Evolutionary conservation across 192 early-diverging fungal genomes (phyloP), one percentile per base, ranked within the genome.

Genomic region (Gamsiella multidivaricata): DNA sequence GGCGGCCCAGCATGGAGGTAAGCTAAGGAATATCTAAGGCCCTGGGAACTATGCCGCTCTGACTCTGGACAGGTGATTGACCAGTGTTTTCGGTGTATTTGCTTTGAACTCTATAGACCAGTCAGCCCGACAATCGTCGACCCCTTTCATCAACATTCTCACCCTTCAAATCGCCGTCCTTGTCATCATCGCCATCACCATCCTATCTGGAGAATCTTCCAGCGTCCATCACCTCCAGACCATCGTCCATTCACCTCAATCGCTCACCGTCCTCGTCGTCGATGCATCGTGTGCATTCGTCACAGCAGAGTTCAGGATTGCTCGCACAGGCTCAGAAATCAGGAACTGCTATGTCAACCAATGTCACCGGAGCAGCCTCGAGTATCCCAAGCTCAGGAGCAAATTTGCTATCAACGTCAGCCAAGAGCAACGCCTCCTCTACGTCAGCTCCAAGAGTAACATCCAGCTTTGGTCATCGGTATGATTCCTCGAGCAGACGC

Each of bases 141-240:
- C 62, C 51, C 5, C 25, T 65, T 10, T 60, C 51, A 6, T 80
- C 71, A 20, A 58, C 49, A 3, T 74, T 76, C 29, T 67, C 78
- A 0, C 82, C 82, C 15, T 83, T 83, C 75, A 83, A 83, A 50
- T 70, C 71, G 11, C 72, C 67, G n/a, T 82, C 80, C 3, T 47
- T 82, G 45, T 83, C 82, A 22, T 79, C 82, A 3, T 83, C 82
- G 0, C 78, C 76, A 11, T 78, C 74, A 23, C 74, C 74, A 25
- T 78, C 74, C 9, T 64, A 64, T 29, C 55, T 64, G 31, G 74
- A 78, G 18, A 46, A 59, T 2, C 43, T 69, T 15, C 65, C 76
- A 5, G 39, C 61, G 22, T 61, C 80, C 0, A 17, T 69, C 17
- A 63, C 76, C 14, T 67, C 63, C 10, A n/a, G 70, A 45, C 65